Percentiles rank a stretch among this genome's conserved stretches.
phyloP scores from a whole-genome alignment of 805 yeast species.

The Lipomyces mesembrius region DNA sequence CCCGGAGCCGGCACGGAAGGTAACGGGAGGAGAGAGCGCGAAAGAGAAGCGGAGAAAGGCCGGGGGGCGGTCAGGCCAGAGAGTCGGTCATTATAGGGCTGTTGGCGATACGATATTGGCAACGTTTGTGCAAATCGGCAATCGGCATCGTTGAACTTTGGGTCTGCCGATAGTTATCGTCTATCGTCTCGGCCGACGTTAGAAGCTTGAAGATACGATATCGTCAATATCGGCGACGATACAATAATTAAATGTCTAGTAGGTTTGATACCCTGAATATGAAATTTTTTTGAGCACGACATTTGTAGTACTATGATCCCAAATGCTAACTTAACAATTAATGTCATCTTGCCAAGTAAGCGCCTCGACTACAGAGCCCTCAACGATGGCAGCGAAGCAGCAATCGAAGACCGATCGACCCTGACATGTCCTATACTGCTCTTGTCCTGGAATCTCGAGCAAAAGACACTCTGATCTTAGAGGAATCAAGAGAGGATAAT shows the following conservation, averaged over 20 bases:
- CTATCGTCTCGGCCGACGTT: background rate
- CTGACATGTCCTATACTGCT: background rate
- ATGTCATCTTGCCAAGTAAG: conserved; percentile 5
- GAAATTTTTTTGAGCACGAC: background rate
- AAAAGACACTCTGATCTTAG: background rate
- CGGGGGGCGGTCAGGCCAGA: no score
- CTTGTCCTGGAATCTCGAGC: no score
- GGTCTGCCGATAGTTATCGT: background rate
- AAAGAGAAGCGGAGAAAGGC: no score
- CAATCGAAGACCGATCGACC: background rate
- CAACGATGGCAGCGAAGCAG: conserved; percentile 1
- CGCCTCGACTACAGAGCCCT: conserved; percentile 7
- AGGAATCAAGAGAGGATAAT: no score
- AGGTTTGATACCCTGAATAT: background rate
- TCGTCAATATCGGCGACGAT: no score
- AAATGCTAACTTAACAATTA: background rate
- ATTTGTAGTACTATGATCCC: conserved; percentile 1
- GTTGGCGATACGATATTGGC: conserved; percentile 6
- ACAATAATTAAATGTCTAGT: background rate
- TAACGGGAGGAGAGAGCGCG: no score
- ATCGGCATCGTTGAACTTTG: background rate
- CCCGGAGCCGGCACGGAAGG: no score
- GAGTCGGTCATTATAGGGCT: no score
- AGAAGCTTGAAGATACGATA: no score
- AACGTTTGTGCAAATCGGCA: conserved; percentile 2